Evolutionary conservation across 345 rosid species (phyloP), one percentile per base, ranked within the genome.

Genomic region (Pseudoturritis turrita): DNA sequence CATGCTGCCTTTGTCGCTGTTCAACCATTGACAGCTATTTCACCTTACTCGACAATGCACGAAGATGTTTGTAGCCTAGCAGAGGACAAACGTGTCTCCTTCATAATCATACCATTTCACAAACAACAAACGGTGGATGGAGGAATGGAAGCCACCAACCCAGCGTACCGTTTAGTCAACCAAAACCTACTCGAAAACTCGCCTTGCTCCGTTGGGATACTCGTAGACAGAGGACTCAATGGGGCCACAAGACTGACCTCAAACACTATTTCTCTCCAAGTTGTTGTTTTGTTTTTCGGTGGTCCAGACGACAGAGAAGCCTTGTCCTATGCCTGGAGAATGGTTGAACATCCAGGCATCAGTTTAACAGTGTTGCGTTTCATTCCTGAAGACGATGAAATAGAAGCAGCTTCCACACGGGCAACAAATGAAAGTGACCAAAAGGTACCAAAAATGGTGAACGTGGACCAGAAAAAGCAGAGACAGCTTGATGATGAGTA

Each of bases 1-100:
- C 91, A 91, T 23, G 77, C 83, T 7, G 44, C 46, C 0, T 79
- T 61, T 64, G 87, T 86, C 19, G 80, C 91, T 6, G 84, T 91
- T 74, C 96, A 95, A 56, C 96, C 97, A 1, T 84, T 95, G 23
- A 91, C 97, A 7, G 93, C 93, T 33, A 88, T 95, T 64, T 95
- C 97, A 0, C 97, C 99, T 7, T 91, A 95, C 81, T 80, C 96
- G 14, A 87, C 99, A 33, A 91, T 95, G 97, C 99, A 91, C 11
- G 99, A 89, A 78, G 97, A 95, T 57, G 84, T 94, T 31, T 85
- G 97, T 77, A 85, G 71, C 78, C 65, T 95, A 73, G 96, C 97
- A 5, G 99, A 95, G 72, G 97, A 91, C 68, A 95, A 91, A 73
- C 83, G 93, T 3, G 87, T 87, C 3, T 83, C 96, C 11, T 70